Base-by-base conservation (phyloP, 345 rosid species). In the Aquilaria yunnanensis region DNA sequence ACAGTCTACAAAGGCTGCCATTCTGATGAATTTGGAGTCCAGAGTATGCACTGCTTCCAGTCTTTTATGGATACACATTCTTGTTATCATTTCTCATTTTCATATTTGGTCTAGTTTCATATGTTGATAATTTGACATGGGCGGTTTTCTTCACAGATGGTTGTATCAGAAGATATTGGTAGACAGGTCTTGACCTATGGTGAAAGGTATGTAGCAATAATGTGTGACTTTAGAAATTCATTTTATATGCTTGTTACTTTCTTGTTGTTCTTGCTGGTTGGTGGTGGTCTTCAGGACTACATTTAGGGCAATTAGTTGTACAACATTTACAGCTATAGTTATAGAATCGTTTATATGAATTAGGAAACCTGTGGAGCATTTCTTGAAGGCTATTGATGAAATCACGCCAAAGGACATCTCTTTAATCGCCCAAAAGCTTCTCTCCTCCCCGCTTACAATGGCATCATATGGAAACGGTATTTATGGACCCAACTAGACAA, bases 391-490 rank as follows among this genome's bases (percentile, higher is more conserved):
- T 29, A 66, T 88, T 30, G 89, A 94, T 58, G 83, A 74, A 58
- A 72, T 90, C 57, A 82, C 85, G 3, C 51, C 66, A 51, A 68
- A 78, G 67, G 99, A 93, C 74, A 82, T 93, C 60, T 62, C 81
- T 50, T 65, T 78, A 4, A 70, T 77, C 63, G 84, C 83, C 33
- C 64, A 73, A 58, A 82, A 77, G 78, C 77, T 93, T 56, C 62
- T 86, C 16, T 78, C 92, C 9, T 86, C 95, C 23, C 92, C 95
- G 47, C 79, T 94, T 58, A 86, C 99, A 3, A 85, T 94, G 97
- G 97, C 95, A n/a, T 74, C 99, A n/a, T 80, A 82, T 16, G 95
- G 96, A 70, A 86, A 90, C 23, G 99, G 99, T 90, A 88, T 56
- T 41, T 45, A 47, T 23, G 14, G 23, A 23, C 23, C 23, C 23